Base-by-base conservation (phyloP, 768 basidiomycete species). In the Auriscalpium orientale region DNA sequence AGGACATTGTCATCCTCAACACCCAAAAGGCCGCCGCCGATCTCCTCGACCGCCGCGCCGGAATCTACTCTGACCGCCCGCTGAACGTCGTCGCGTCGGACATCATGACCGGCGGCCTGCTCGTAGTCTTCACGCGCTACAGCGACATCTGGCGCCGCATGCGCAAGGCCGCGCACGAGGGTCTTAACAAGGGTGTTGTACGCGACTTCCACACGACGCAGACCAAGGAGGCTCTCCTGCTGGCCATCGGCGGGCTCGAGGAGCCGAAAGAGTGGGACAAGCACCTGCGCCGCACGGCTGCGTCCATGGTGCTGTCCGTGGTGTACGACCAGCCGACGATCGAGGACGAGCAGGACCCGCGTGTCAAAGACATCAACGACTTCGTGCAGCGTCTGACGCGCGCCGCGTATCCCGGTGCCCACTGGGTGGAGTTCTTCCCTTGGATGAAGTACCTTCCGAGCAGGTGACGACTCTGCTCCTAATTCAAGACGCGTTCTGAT, bases 401-500 rank as follows among this genome's bases (percentile, higher is more conserved):
- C 2, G 64, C 65, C 8, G 52, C 53, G 20, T 15, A 58, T 2
- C 60, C 60, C 21, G 64, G 65, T 9, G 47, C 57, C 12, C 51
- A 57, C 46, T 49, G 64, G 33, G 65, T 66, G 33, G 65, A 66
- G 11, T 55, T 65, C 16, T 59, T 64, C 38, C 65, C 65, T 6
- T 51, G 53, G 46, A 63, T 64, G 56, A 33, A 53, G 12, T 18
- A 58, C 22, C 44, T 62, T 20, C 62, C 63, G 8, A 18, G 35
- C 18, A 45, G 50, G 50, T 37, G 18, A 12, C 6, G n/a, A 28
- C 1, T 5, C 8, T 11, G 12, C 28, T 8, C 20, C 8, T 4
- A 8, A 43, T 22, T 20, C 9, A 13, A 48, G 44, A 33, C 20
- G n/a, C 35, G 12, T 9, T 21, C 6, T 8, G 11, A 1, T 10